These are phyloP conservation scores for Allantophomopsis cytisporea DNA, from an alignment of 2,329 filamentous ascomycete species.

Conservation along the genomic window DNA sequence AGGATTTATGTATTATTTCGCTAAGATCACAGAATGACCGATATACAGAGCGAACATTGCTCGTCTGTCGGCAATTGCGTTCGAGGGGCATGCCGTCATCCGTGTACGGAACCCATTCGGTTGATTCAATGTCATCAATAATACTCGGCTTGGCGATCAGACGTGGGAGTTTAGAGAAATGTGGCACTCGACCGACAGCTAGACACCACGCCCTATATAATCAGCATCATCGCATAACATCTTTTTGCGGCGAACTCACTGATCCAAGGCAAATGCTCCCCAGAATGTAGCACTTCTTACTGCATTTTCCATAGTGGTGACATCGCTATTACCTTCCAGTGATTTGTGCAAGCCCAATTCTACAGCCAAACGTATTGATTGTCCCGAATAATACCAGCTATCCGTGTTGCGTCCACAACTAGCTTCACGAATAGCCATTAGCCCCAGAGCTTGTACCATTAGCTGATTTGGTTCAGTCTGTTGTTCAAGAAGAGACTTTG, in stretches of 20 bases:
- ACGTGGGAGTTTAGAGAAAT: conserved; percentile 38
- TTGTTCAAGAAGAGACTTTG: conserved; percentile 39
- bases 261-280: conserved; percentile 38
- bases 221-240: not conserved
- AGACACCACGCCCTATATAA: conserved; percentile 42
- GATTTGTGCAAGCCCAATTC: conserved; percentile 20
- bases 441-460: conserved; percentile 60
- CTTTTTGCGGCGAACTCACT: conserved; percentile 31
- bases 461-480: conserved; percentile 47
- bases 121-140: conserved; percentile 43
- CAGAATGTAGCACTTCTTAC: conserved; percentile 37
- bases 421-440: conserved; percentile 65
- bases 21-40: conserved; percentile 56
- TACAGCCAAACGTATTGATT: conserved; percentile 58
- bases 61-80: conserved; percentile 40
- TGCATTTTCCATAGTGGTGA: conserved; percentile 24
- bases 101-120: conserved; percentile 24
- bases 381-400: conserved; percentile 59
- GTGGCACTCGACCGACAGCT: conserved; percentile 44
- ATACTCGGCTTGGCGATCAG: conserved; percentile 44
- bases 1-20: conserved; percentile 44
- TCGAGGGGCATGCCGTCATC: conserved; percentile 3
- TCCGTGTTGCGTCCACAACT: conserved; percentile 60
- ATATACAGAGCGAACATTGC: conserved; percentile 51
- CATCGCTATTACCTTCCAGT: too few relatives aligned